Evolutionary conservation across 805 yeast genomes (phyloP).

Genomic region (Lipomyces chichibuensis): DNA sequence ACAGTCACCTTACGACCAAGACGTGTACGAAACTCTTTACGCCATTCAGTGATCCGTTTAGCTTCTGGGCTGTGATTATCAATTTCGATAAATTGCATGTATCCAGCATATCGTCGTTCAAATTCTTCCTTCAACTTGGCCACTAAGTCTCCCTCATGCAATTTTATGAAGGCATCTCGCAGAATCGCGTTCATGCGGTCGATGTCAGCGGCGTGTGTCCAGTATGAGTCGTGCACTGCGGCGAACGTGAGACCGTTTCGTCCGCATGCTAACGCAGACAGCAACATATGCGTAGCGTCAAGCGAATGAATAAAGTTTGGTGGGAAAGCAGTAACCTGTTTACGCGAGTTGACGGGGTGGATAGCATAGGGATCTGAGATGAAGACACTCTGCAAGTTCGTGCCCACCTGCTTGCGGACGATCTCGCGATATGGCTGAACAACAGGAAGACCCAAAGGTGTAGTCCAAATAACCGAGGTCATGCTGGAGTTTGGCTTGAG

Average conservation of each 20-base stretch:
- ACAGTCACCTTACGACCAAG: slow-evolving; percentile 62
- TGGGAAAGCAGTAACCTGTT: slow-evolving; percentile 91
- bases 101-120: slow-evolving; percentile 73
- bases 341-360: slow-evolving; percentile 80
- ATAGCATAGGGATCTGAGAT: slow-evolving; percentile 86
- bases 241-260: slow-evolving; percentile 73
- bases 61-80: slow-evolving; percentile 58
- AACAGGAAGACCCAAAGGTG: slow-evolving; percentile 92
- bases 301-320: slow-evolving; percentile 94
- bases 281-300: slow-evolving; percentile 95
- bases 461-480: slow-evolving; percentile 95
- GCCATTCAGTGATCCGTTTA: slow-evolving; percentile 47
- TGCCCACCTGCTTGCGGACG: slow-evolving; percentile 66
- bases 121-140: slow-evolving; percentile 75
- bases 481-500: slow-evolving; percentile 53
- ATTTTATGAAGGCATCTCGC: slow-evolving; percentile 75
- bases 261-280: slow-evolving; percentile 81
- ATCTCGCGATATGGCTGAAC: slow-evolving; percentile 91
- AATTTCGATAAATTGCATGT: slow-evolving; percentile 62
- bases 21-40: slow-evolving; percentile 23
- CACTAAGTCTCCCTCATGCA: slow-evolving; percentile 76
- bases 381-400: slow-evolving; percentile 84
- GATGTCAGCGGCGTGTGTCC: slow-evolving; percentile 94
- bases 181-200: slow-evolving; percentile 68
- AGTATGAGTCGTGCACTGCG: slow-evolving; percentile 94